Evolutionary conservation across 495 filamentous ascomycete species (phyloP).

Genomic region (Rusavskia elegans): DNA sequence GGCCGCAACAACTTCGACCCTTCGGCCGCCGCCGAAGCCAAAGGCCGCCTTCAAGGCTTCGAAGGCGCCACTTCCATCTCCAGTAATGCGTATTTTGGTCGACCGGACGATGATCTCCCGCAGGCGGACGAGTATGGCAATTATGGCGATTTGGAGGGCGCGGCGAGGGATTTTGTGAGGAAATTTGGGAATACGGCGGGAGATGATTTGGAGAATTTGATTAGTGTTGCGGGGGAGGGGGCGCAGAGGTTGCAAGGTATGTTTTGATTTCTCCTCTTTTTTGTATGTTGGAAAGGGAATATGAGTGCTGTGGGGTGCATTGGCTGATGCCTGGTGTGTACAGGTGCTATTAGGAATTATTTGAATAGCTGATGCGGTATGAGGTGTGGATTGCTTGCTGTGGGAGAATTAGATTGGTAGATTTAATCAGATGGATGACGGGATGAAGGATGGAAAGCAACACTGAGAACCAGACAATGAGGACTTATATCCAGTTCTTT

Average conservation of each 20-base stretch:
- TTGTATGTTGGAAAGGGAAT: neutral
- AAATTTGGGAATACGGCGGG: slow-evolving; percentile 89
- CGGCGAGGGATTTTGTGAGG: slow-evolving; percentile 85
- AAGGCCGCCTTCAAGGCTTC: slow-evolving; percentile 72
- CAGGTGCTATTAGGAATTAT: neutral
- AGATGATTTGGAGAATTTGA: slow-evolving; percentile 85
- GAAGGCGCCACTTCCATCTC: slow-evolving; percentile 87
- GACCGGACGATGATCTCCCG: slow-evolving; percentile 53
- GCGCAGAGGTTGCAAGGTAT: slow-evolving; percentile 64
- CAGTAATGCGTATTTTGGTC: slow-evolving; percentile 91
- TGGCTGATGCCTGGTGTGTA: neutral
- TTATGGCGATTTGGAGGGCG: slow-evolving; percentile 78
- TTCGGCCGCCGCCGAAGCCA: slow-evolving; percentile 65
- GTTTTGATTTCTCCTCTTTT: slow-evolving; percentile 4
- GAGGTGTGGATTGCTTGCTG: neutral
- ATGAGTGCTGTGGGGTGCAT: neutral
- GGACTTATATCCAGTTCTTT: too few species aligned
- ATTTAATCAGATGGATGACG: neutral
- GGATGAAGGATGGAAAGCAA: neutral
- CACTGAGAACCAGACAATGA: too few species aligned
- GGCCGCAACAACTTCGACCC: slow-evolving; percentile 78
- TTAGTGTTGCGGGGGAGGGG: slow-evolving; percentile 66
- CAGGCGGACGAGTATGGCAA: slow-evolving; percentile 39
- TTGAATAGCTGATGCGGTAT: neutral
- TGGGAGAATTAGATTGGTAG: neutral